Base-by-base conservation (phyloP, 2,329 filamentous ascomycete species). In the Aspergillus sp. region DNA sequence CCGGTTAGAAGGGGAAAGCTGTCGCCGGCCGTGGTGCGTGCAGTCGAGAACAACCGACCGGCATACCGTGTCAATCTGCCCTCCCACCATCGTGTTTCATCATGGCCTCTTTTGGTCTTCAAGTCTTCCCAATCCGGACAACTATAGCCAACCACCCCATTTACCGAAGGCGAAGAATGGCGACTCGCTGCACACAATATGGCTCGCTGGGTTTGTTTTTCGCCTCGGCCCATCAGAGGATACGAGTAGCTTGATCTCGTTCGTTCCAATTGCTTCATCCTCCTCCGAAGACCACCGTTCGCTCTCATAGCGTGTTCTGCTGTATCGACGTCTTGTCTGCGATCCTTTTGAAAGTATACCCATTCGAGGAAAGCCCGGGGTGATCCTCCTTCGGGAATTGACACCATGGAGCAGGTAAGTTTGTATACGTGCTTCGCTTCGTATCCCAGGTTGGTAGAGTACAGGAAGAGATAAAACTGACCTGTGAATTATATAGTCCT, bases 111-210 rank as follows among this genome's bases (percentile, higher is more conserved):
- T 24, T 19, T 42, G 17, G 32, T 42, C 41, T 30, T 45, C 40
- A 22, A 11, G 3, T 17, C 11, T 38, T 45, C 51, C 49, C 24
- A 42, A 46, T 52, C 30, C 7, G 26, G 52, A 52, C 35, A 33
- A 51, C 50, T 50, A 56, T 52, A 51, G 19, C 56, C 58, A 58
- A 47, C 58, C 58, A 11, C 58, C 42, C 43, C n/a, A 52, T 55
- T 60, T 55, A 49, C 40, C 30, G 17, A 7, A 19, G 30, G 24
- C 14, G 38, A 50, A 51, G 47, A 47, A 58, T 56, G 49, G 51
- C 44, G 4, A 36, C 17, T 11, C 16, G 16, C 46, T 17, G 41
- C 35, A 53, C 16, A 49, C 32, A 45, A 45, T 49, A 47, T 52
- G 22, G 41, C 40, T 11, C 16, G 22, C 24, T 11, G 20, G n/a